Evolutionary conservation across 78 protist species (phyloP).

Genomic region (Dictyostelium capitatum): DNA sequence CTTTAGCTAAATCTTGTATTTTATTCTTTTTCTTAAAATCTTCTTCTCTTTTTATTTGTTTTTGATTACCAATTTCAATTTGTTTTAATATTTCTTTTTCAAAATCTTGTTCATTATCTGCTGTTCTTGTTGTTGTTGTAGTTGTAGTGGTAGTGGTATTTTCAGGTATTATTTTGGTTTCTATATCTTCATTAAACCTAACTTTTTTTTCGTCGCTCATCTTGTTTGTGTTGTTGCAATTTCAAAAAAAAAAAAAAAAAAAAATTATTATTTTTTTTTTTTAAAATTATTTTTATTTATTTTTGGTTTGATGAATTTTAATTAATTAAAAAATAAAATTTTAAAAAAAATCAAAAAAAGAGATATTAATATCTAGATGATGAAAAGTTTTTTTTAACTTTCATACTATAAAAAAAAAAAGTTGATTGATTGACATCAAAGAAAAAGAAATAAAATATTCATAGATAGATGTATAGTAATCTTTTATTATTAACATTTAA

Average conservation of each 20-base stretch:
- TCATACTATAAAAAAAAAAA: no score
- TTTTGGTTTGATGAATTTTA: neutral
- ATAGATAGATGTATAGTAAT: no score
- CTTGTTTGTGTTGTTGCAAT: neutral
- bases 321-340: no score
- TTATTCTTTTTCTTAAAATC: neutral
- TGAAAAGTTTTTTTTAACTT: no score
- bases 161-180: neutral
- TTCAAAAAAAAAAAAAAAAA: neutral
- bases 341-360: no score
- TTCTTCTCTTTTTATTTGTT: constrained; percentile 15
- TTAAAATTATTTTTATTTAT: no score
- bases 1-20: neutral
- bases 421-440: no score
- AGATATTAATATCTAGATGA: no score
- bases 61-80: constrained; percentile 27
- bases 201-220: constrained; percentile 18
- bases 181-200: neutral
- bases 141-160: neutral
- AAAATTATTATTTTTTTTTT: neutral
- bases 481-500: no score
- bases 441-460: no score
- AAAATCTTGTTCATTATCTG: neutral
- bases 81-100: constrained; percentile 14
- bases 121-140: neutral